A percentile compares a stretch with the other conserved stretches of the same genome.
Conservation (phyloP, 768 basidiomycete species). For the Obba rivulosa region DNA sequence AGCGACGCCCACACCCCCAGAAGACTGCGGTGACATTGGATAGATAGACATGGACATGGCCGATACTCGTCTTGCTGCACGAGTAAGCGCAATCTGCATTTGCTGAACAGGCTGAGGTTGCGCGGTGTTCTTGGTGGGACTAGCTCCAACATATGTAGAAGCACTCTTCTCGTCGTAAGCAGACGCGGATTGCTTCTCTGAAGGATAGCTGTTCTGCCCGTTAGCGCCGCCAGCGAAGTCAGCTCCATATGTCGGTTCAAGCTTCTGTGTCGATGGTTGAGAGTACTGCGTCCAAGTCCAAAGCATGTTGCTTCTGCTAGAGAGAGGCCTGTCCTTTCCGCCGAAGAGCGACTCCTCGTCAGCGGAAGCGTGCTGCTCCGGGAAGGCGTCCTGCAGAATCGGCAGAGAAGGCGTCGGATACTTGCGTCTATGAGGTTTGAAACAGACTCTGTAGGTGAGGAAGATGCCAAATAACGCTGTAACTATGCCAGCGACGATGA, state of each 20-base stretch:
- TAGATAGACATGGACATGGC: conserved; percentile 44
- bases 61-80: conserved; percentile 35
- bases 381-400: conserved; percentile 53
- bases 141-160: conserved; percentile 14
- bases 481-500: conserved; percentile 48
- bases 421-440: conserved; percentile 44
- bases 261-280: conserved; percentile 11
- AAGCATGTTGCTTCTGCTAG: conserved; percentile 33
- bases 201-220: not conserved
- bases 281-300: conserved; percentile 42
- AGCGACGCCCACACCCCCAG: conserved; percentile 18
- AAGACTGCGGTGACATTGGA: conserved; percentile 35
- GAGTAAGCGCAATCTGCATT: conserved; percentile 35
- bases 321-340: conserved; percentile 60
- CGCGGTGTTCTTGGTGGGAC: not conserved
- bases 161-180: conserved; percentile 7
- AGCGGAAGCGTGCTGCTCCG: conserved; percentile 39
- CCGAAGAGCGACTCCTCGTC: conserved; percentile 68
- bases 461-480: conserved; percentile 44
- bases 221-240: not conserved
- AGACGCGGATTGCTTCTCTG: conserved; percentile 2
- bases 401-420: conserved; percentile 73
- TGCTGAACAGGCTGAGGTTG: conserved; percentile 27
- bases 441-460: conserved; percentile 42
- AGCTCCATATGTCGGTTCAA: not conserved